These are phyloP conservation scores for Lepraria neglecta DNA, from an alignment of 495 filamentous ascomycete species.

Conservation along the genomic window DNA sequence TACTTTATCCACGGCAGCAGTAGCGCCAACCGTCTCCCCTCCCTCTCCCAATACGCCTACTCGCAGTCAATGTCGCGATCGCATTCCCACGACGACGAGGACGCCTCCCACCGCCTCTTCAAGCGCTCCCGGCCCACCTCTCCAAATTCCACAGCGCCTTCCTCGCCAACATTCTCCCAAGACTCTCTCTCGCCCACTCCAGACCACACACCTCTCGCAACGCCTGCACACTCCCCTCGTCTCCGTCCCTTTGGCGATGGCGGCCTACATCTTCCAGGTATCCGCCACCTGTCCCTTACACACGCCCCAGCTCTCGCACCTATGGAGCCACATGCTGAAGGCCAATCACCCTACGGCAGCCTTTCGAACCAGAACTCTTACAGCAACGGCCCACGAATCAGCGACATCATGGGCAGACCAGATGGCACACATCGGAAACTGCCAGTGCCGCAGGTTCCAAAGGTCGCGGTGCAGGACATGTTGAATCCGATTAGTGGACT, in stretches of 20 bases:
- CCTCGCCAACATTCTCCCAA: constrained; percentile 96
- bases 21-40: constrained; percentile 60
- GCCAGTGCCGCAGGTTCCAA: constrained; percentile 84
- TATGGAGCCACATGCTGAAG: constrained; percentile 72
- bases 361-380: constrained; percentile 47
- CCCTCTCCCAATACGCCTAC: constrained; percentile 74
- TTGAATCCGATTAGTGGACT: constrained; percentile 61
- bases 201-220: constrained; percentile 92
- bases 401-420: constrained; percentile 82
- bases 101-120: constrained; percentile 64
- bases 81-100: constrained; percentile 81
- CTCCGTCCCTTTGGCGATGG: constrained; percentile 65
- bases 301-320: constrained; percentile 87
- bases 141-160: constrained; percentile 89
- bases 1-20: constrained; percentile 51
- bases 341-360: constrained; percentile 49
- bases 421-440: constrained; percentile 88
- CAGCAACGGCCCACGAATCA: constrained; percentile 66
- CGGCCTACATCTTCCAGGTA: constrained; percentile 75
- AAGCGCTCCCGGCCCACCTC: constrained; percentile 90
- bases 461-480: constrained; percentile 83
- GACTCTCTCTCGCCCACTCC: constrained; percentile 94
- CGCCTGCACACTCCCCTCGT: constrained; percentile 90
- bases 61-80: constrained; percentile 78
- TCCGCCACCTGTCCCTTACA: constrained; percentile 79